phyloP scores from a whole-genome alignment of 768 basidiomycete species.

The Ramaria sp. region DNA sequence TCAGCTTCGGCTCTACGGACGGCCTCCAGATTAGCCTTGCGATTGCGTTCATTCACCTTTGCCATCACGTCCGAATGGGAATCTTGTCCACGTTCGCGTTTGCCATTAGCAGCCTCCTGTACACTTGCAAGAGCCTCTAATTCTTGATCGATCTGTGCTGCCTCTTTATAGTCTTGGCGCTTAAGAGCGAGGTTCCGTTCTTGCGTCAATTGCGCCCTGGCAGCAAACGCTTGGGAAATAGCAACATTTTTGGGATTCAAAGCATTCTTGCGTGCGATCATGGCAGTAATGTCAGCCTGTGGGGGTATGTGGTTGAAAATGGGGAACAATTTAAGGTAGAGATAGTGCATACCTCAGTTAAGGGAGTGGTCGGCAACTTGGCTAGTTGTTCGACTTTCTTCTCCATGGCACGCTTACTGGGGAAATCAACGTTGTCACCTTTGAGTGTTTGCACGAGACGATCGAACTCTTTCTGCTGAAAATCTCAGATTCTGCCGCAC shows the following conservation, averaged over 20 bases:
- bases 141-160: slow-evolving; percentile 49
- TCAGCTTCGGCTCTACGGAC: slow-evolving; percentile 66
- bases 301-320: neutral
- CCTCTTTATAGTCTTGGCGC: slow-evolving; percentile 59
- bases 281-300: slow-evolving; percentile 76
- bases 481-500: neutral
- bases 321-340: slow-evolving; percentile 5
- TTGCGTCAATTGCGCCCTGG: slow-evolving; percentile 17
- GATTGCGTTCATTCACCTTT: slow-evolving; percentile 83
- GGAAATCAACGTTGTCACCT: slow-evolving; percentile 50
- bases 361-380: slow-evolving; percentile 44
- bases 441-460: slow-evolving; percentile 38
- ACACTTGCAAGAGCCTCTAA: slow-evolving; percentile 40
- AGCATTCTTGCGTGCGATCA: slow-evolving; percentile 53
- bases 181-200: slow-evolving; percentile 65
- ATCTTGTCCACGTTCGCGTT: slow-evolving; percentile 14
- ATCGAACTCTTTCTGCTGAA: slow-evolving; percentile 59
- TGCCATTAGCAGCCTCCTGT: slow-evolving; percentile 6
- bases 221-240: slow-evolving; percentile 22
- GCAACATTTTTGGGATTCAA: slow-evolving; percentile 19
- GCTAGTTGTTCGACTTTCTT: slow-evolving; percentile 55
- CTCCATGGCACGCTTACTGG: slow-evolving; percentile 54
- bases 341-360: slow-evolving; percentile 65
- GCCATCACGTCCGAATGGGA: slow-evolving; percentile 45
- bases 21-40: slow-evolving; percentile 72